phyloP scores from a whole-genome alignment of 2,329 filamentous ascomycete genomes.

The Diplodia sapinea region DNA sequence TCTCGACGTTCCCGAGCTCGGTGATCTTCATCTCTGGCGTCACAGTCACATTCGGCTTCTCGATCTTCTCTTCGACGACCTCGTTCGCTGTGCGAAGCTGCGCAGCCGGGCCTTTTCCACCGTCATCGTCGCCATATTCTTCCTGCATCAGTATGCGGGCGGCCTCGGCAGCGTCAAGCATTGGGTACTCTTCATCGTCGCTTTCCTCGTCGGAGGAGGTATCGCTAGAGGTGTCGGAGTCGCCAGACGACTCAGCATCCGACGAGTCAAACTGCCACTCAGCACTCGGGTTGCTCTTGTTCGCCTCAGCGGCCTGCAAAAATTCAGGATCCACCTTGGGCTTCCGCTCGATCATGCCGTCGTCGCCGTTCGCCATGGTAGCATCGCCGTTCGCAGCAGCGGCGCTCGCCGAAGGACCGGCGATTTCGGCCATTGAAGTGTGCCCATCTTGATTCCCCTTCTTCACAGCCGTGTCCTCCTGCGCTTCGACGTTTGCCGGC shows the following conservation, averaged over 20 bases:
- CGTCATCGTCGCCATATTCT: slow-evolving; percentile 74
- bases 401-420: neutral
- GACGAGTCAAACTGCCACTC: slow-evolving; percentile 79
- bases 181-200: slow-evolving; percentile 64
- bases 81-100: slow-evolving; percentile 85
- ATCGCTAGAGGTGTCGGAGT: slow-evolving; percentile 55
- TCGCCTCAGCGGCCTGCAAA: slow-evolving; percentile 51
- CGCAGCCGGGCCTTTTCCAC: slow-evolving; percentile 67
- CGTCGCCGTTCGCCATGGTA: slow-evolving; percentile 9
- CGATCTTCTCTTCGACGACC: slow-evolving; percentile 53
- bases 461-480: slow-evolving; percentile 25
- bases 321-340: slow-evolving; percentile 48
- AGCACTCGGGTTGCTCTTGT: slow-evolving; percentile 61
- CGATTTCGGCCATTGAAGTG: slow-evolving; percentile 1
- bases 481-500: neutral
- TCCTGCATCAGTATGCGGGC: slow-evolving; percentile 84
- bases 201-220: slow-evolving; percentile 56
- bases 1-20: slow-evolving; percentile 75
- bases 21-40: slow-evolving; percentile 78
- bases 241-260: slow-evolving; percentile 66
- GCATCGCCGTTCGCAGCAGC: neutral
- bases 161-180: slow-evolving; percentile 81
- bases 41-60: slow-evolving; percentile 78
- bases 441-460: neutral
- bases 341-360: slow-evolving; percentile 30